phyloP scores from a whole-genome alignment of 768 basidiomycete genomes.

The Roridomyces roridus region DNA sequence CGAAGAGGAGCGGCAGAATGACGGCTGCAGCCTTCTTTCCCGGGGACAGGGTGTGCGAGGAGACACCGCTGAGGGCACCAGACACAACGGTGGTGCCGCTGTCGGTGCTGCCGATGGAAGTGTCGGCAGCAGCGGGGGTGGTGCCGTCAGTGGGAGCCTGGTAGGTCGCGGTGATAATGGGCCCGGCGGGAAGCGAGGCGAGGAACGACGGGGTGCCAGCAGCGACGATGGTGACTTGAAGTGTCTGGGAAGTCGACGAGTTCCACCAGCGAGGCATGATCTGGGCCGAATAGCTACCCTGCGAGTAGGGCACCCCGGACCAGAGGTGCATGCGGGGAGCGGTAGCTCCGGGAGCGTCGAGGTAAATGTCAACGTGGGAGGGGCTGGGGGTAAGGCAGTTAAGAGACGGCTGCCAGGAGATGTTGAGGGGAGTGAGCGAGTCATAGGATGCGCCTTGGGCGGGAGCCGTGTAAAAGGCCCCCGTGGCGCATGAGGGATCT shows the following conservation, averaged over 20 bases:
- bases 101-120: conserved; percentile 33
- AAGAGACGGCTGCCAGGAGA: conserved; percentile 62
- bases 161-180: conserved; percentile 73
- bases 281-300: conserved; percentile 54
- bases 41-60: conserved; percentile 40
- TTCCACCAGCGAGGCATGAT: conserved; percentile 80
- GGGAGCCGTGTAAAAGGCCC: conserved; percentile 69
- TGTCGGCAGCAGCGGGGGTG: conserved; percentile 47
- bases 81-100: conserved; percentile 46
- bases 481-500: conserved; percentile 46
- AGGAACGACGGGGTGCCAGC: conserved; percentile 57
- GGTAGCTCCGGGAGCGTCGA: conserved; percentile 56
- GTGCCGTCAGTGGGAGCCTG: conserved; percentile 45
- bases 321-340: conserved; percentile 61
- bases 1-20: conserved; percentile 64
- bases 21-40: conserved; percentile 74
- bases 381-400: conserved; percentile 53
- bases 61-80: conserved; percentile 40
- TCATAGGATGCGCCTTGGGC: conserved; percentile 52
- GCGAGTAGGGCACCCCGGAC: conserved; percentile 52
- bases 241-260: conserved; percentile 46
- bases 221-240: conserved; percentile 68
- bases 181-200: conserved; percentile 64
- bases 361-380: conserved; percentile 67
- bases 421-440: conserved; percentile 53